phyloP scores from a whole-genome alignment of 257 asterid species.

The Petunia secreta region DNA sequence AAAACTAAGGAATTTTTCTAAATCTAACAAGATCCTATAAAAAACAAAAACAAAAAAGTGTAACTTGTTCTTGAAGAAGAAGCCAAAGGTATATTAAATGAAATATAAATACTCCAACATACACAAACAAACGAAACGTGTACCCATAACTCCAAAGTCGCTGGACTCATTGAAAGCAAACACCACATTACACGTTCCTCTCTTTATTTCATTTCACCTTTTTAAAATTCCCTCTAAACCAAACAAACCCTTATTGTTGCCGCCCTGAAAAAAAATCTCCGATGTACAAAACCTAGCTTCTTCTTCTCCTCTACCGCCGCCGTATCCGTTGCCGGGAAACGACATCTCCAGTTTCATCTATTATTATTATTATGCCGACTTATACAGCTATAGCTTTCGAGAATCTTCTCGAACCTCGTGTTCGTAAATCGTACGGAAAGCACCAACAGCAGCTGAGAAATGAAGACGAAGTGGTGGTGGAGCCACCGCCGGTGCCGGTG shows the following conservation, averaged over 20 bases:
- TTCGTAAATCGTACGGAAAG: slow-evolving; percentile 43
- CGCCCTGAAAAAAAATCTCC: not conserved
- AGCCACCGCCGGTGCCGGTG: slow-evolving; percentile 23
- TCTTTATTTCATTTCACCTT: not conserved
- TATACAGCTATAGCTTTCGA: slow-evolving; percentile 55
- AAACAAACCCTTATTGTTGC: slow-evolving; percentile 13
- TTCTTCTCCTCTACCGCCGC: not conserved
- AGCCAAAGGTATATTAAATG: not conserved
- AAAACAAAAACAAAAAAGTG: not conserved
- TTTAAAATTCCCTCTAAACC: not conserved
- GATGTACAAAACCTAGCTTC: slow-evolving; percentile 19
- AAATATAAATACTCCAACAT: not conserved
- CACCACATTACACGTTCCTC: slow-evolving; percentile 19
- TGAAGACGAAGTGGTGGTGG: slow-evolving; percentile 10
- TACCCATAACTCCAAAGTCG: slow-evolving; percentile 16
- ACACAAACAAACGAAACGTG: not conserved
- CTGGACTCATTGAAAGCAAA: slow-evolving; percentile 14
- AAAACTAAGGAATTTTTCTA: not conserved
- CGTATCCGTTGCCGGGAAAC: slow-evolving; percentile 12
- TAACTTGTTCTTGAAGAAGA: slow-evolving; percentile 30
- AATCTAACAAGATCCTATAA: not conserved
- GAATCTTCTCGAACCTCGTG: slow-evolving; percentile 59
- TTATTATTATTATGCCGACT: slow-evolving; percentile 52
- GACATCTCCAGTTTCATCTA: not conserved
- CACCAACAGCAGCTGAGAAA: not conserved